A percentile compares a stretch with the other conserved stretches of the same genome.
Evolutionary conservation across 805 yeast genomes (phyloP).

Genomic region (Ogataea pignaliae): DNA sequence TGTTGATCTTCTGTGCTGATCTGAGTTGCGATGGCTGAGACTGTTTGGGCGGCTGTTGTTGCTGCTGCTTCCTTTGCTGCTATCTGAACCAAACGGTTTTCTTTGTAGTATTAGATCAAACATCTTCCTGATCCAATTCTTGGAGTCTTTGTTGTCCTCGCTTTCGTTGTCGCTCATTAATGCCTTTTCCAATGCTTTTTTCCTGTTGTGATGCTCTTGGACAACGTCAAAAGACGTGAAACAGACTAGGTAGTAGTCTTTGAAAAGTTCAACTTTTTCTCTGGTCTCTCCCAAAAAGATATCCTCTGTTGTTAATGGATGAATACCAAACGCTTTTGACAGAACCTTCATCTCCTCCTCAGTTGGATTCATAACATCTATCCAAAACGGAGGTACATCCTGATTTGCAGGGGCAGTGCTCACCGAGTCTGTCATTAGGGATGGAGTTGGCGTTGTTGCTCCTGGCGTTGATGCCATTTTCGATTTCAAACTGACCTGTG

Average conservation of each 20-base stretch:
- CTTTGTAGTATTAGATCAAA: slow-evolving; percentile 5
- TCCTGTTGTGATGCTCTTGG: slow-evolving; percentile 53
- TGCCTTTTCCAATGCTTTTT: slow-evolving; percentile 23
- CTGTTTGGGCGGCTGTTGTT: background rate
- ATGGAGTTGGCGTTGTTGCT: slow-evolving; percentile 23
- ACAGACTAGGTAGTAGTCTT: slow-evolving; percentile 84
- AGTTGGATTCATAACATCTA: slow-evolving; percentile 87
- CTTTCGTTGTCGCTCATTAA: slow-evolving; percentile 16
- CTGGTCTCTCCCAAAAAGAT: slow-evolving; percentile 89
- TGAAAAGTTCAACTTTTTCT: slow-evolving; percentile 91
- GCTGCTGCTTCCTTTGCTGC: background rate
- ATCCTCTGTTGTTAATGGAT: slow-evolving; percentile 95
- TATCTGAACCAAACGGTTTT: background rate
- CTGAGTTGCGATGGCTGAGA: background rate
- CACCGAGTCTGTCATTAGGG: slow-evolving; percentile 16
- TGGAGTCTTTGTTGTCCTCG: slow-evolving; percentile 11
- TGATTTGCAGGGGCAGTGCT: slow-evolving; percentile 23
- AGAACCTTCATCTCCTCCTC: slow-evolving; percentile 95
- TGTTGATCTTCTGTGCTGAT: slow-evolving; percentile 1
- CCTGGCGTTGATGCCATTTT: slow-evolving; percentile 7
- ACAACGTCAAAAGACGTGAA: slow-evolving; percentile 81
- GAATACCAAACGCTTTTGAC: slow-evolving; percentile 88
- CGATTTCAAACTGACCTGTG: slow-evolving; percentile 10
- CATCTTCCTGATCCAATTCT: slow-evolving; percentile 11
- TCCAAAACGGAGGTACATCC: slow-evolving; percentile 73